Percentiles rank a stretch among this genome's conserved stretches.
phyloP scores from a whole-genome alignment of 345 rosid genomes.

The Syzygium oleosum region DNA sequence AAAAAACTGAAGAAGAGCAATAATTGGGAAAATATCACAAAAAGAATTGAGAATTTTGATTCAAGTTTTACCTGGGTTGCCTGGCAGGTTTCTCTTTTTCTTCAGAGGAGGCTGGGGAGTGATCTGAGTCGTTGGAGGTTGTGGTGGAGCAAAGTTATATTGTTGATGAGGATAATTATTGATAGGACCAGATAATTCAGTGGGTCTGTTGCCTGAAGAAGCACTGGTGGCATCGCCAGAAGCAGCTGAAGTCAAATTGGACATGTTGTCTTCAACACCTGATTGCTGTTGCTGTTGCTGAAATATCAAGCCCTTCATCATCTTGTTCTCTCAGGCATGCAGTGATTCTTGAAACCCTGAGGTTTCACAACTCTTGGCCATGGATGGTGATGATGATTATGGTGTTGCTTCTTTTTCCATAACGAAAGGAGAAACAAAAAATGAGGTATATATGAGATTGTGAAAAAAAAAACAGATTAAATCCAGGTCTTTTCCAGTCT shows the following conservation, averaged over 20 bases:
- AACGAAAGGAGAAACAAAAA: background rate
- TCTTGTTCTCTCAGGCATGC: conserved; percentile 5
- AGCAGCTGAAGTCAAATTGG: conserved; percentile 58
- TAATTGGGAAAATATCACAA: background rate
- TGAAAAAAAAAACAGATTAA: background rate
- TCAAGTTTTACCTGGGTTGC: conserved; percentile 66
- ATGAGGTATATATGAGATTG: background rate
- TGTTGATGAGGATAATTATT: conserved; percentile 22
- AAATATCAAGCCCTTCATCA: conserved; percentile 46
- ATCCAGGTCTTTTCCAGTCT: background rate
- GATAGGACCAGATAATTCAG: conserved; percentile 29
- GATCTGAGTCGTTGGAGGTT: conserved; percentile 18
- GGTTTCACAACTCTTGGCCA: background rate
- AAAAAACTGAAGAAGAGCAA: background rate
- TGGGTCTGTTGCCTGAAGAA: conserved; percentile 31
- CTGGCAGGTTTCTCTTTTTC: conserved; percentile 81
- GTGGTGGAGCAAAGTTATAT: conserved; percentile 20
- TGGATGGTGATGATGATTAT: background rate
- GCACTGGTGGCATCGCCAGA: conserved; percentile 1
- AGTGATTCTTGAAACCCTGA: background rate
- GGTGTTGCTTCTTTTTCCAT: background rate
- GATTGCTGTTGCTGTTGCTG: conserved; percentile 32
- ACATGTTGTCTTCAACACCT: conserved; percentile 58
- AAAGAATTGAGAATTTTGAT: background rate
- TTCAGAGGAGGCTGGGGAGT: conserved; percentile 37